Base-by-base conservation (phyloP, 768 basidiomycete species). In the Phylloporus scabripes region DNA sequence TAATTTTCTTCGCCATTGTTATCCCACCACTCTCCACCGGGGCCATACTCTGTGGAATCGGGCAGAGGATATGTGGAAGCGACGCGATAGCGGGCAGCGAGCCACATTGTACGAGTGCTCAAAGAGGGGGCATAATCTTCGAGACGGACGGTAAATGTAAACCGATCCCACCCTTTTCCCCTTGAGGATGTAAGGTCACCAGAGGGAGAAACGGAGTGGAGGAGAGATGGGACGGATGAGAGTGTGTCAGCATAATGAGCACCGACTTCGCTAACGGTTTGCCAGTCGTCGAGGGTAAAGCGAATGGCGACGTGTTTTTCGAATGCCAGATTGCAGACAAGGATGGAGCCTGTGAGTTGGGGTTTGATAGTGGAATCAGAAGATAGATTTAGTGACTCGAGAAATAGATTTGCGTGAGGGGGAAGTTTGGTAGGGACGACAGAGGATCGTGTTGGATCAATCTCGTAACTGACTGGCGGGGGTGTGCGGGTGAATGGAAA, bases 201-300 rank as follows among this genome's bases (percentile, higher is more conserved):
- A n/a, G 42, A 24, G 14, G 32, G 21, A 1, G 37, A 20, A 14
- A 20, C 6, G 0, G 41, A n/a, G 33, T 6, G 33, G 46, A 37
- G 23, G 7, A 17, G 8, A 49, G 57, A 51, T 0, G 72, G 77
- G 65, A 68, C 7, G 23, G 67, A 39, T 4, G 71, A 53, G 23
- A 83, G 60, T 15, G 74, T 75, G n/a, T 66, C 65, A 32, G 69
- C 59, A 52, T 83, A 68, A 40, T 60, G 67, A n/a, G 76, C 84
- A 37, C 67, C 52, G 28, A 96, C 92, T 64, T 98, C 95, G 37
- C 82, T 85, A 0, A 89, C 88, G 3, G 94, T 98, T 54, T 86
- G 81, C 95, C 95, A 98, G 42, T 87, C 82, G 66, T 97, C 95
- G 41, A 95, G 73, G 1, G 95, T 97, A 65, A 94, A 98, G 1